Conservation (phyloP, 768 basidiomycete species). For the Tubosaeta brunneosetosa region DNA sequence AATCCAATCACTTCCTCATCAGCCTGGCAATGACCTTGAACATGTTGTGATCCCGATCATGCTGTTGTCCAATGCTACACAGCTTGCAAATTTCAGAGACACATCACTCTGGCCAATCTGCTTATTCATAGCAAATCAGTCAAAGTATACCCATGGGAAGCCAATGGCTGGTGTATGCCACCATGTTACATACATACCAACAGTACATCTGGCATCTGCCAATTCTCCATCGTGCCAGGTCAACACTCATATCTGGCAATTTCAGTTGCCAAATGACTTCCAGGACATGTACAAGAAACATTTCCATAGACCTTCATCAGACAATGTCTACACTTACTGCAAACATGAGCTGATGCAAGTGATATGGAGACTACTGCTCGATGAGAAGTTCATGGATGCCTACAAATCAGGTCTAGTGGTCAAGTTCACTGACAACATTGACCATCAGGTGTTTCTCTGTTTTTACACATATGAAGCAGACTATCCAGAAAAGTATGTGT, state of each 20-base stretch:
- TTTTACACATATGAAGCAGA: background rate
- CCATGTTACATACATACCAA: background rate
- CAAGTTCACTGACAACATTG: background rate
- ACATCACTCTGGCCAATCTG: background rate
- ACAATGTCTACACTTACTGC: slow-evolving; percentile 9
- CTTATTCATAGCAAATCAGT: background rate
- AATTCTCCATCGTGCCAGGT: background rate
- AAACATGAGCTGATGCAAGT: slow-evolving; percentile 21
- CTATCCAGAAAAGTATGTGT: background rate
- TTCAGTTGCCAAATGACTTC: slow-evolving; percentile 6
- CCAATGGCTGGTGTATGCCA: slow-evolving; percentile 5
- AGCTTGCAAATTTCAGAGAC: background rate
- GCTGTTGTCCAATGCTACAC: background rate
- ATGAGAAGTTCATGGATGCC: slow-evolving; percentile 16
- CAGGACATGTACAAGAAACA: slow-evolving; percentile 1
- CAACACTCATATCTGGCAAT: background rate
- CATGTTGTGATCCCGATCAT: background rate
- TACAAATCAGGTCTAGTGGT: background rate
- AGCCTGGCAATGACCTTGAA: background rate
- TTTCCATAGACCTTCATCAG: background rate
- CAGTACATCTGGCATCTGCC: background rate
- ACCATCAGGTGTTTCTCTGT: background rate
- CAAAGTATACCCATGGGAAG: slow-evolving; percentile 2
- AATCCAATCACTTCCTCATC: background rate
- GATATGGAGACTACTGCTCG: slow-evolving; percentile 11